These are phyloP conservation scores for Artemisia tridentata DNA, from an alignment of 129 eudicot genomes.

Conservation along the genomic window DNA sequence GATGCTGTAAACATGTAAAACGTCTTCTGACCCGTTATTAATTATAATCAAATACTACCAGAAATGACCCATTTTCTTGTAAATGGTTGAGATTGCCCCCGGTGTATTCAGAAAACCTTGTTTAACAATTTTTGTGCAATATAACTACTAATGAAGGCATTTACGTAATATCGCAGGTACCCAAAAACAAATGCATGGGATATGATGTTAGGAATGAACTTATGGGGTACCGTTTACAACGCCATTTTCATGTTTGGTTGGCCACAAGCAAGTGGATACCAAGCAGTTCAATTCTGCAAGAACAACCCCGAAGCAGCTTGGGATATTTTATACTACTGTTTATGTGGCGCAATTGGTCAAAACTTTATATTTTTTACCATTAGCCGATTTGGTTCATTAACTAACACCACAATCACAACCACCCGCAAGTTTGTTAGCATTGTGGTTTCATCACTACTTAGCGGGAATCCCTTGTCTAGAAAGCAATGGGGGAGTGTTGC, in stretches of 20 bases:
- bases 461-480: slow-evolving; percentile 84
- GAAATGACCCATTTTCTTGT: background rate
- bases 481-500: slow-evolving; percentile 90
- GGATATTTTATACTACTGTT: slow-evolving; percentile 83
- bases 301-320: slow-evolving; percentile 88
- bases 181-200: slow-evolving; percentile 97
- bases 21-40: no score
- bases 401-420: slow-evolving; percentile 96
- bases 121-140: background rate
- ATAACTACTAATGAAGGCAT: background rate
- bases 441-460: slow-evolving; percentile 84
- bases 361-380: slow-evolving; percentile 88
- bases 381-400: slow-evolving; percentile 88
- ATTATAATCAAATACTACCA: background rate
- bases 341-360: slow-evolving; percentile 97
- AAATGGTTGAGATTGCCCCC: slow-evolving; percentile 5
- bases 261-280: slow-evolving; percentile 88
- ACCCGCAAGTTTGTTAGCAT: slow-evolving; percentile 97
- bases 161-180: slow-evolving; percentile 43
- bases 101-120: background rate
- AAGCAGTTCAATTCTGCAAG: slow-evolving; percentile 83
- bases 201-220: slow-evolving; percentile 97
- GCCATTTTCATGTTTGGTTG: slow-evolving; percentile 93
- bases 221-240: slow-evolving; percentile 96
- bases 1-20: no score